A percentile compares a stretch with the other conserved stretches of the same genome.
phyloP scores from a whole-genome alignment of 2,329 filamentous ascomycete species.

The Ophiocordyceps robertsii region DNA sequence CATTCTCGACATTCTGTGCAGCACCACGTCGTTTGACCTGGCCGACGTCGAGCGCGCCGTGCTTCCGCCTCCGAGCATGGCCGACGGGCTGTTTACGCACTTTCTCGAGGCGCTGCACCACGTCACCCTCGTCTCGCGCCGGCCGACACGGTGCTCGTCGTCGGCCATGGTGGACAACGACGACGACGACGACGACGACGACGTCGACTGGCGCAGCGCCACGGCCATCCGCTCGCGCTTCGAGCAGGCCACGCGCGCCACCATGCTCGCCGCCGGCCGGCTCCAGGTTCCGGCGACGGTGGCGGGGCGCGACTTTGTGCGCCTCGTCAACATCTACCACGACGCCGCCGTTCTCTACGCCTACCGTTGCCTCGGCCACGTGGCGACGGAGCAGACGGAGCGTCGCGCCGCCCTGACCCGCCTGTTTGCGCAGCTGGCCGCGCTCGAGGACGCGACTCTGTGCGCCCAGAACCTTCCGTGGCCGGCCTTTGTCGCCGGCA shows the following conservation, averaged over 20 bases:
- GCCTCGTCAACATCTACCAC: conserved; percentile 15
- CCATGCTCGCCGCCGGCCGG: conserved; percentile 12
- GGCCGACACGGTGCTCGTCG: conserved; percentile 1
- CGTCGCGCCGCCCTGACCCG: conserved; percentile 6
- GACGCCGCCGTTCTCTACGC: conserved; percentile 14
- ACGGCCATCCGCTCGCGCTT: conserved; percentile 8
- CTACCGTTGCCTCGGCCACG: conserved; percentile 12
- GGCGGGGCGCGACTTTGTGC: conserved; percentile 12
- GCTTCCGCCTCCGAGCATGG: conserved; percentile 7
- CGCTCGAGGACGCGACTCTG: conserved; percentile 9
- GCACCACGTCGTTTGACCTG: conserved; percentile 14
- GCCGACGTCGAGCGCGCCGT: conserved; percentile 10
- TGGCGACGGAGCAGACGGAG: conserved; percentile 4
- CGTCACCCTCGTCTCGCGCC: conserved; percentile 8
- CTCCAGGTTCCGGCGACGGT: conserved; percentile 7
- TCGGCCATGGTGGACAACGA: neutral
- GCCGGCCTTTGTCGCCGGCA: conserved; percentile 15
- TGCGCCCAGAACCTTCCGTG: conserved; percentile 16
- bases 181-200: neutral
- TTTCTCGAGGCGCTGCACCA: conserved; percentile 9
- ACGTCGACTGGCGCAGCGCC: neutral
- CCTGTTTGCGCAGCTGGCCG: conserved; percentile 9
- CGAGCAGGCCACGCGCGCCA: conserved; percentile 12
- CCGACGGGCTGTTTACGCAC: conserved; percentile 12
- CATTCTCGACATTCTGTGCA: conserved; percentile 13